A percentile compares a stretch with the other conserved stretches of the same genome.
Evolutionary conservation across 768 basidiomycete species (phyloP).

Genomic region (Psilocybe cyanescens): DNA sequence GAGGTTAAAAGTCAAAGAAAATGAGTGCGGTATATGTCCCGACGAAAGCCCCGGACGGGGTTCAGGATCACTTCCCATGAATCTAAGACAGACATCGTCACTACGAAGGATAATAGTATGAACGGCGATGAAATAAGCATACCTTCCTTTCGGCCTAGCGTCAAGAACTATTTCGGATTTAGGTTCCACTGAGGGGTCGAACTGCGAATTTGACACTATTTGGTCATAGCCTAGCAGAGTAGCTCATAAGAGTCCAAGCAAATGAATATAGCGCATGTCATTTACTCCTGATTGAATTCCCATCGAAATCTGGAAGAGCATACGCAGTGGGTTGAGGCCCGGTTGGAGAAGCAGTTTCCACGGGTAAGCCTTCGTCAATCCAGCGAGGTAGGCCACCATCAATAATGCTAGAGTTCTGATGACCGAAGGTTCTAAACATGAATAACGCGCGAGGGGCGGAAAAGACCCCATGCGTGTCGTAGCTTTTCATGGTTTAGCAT

Average conservation of each 20-base stretch:
- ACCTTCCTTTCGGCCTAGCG: slow-evolving; percentile 86
- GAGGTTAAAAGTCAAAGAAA: slow-evolving; percentile 80
- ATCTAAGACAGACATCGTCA: slow-evolving; percentile 50
- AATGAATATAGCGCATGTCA: slow-evolving; percentile 3
- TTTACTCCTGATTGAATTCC: slow-evolving; percentile 58
- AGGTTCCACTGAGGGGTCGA: slow-evolving; percentile 45
- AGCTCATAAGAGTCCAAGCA: neutral
- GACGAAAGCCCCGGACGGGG: slow-evolving; percentile 87
- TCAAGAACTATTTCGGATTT: slow-evolving; percentile 79
- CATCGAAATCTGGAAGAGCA: slow-evolving; percentile 54
- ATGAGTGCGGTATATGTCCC: slow-evolving; percentile 90
- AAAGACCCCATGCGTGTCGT: slow-evolving; percentile 91
- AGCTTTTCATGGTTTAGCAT: slow-evolving; percentile 46
- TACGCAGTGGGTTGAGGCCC: slow-evolving; percentile 42
- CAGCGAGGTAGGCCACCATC: slow-evolving; percentile 93
- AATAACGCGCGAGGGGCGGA: slow-evolving; percentile 91
- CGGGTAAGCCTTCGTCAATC: slow-evolving; percentile 65
- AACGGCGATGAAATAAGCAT: slow-evolving; percentile 42
- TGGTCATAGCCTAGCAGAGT: slow-evolving; percentile 73
- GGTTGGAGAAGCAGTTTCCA: slow-evolving; percentile 42
- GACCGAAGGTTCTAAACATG: slow-evolving; percentile 94
- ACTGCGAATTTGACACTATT: slow-evolving; percentile 70
- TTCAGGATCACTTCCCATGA: slow-evolving; percentile 80
- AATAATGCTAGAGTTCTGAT: slow-evolving; percentile 82
- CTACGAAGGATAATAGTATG: neutral